Conservation (phyloP, 805 yeast species). For the Candida sphagnicola region DNA sequence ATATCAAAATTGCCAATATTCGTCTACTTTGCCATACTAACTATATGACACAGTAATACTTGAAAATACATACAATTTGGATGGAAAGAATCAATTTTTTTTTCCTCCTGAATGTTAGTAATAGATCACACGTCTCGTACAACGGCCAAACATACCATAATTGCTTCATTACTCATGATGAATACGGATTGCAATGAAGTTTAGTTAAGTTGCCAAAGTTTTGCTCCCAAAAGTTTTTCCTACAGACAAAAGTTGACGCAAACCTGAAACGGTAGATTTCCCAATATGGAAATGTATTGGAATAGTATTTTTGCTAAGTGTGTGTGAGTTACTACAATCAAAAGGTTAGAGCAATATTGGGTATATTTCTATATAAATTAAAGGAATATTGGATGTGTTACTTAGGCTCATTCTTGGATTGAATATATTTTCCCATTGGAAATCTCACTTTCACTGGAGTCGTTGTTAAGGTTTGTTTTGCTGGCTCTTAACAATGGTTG, state of each 20-base stretch:
- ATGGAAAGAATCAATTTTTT: conserved; percentile 8
- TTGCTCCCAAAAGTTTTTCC: conserved; percentile 4
- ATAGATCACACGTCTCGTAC: background rate
- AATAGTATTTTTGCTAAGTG: no score
- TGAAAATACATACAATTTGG: conserved; percentile 14
- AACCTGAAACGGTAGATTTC: background rate
- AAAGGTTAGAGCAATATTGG: no score
- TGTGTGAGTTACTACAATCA: no score
- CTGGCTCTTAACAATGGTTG: conserved; percentile 4
- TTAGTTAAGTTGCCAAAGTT: conserved; percentile 1
- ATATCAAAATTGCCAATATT: no score
- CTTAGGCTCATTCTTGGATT: no score
- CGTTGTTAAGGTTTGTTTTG: conserved; percentile 6
- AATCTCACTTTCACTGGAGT: no score
- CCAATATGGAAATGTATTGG: background rate
- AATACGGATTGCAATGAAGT: background rate
- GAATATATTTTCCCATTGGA: no score
- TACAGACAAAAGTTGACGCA: conserved; percentile 2
- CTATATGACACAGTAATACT: background rate
- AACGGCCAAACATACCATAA: background rate
- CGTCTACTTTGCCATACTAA: background rate
- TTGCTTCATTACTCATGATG: conserved; percentile 2
- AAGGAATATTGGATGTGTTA: no score
- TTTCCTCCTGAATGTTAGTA: conserved; percentile 4
- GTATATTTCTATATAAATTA: no score